A percentile compares a stretch with the other conserved stretches of the same genome.
Evolutionary conservation across 83 land plant species (phyloP).

Genomic region (Thuja plicata): DNA sequence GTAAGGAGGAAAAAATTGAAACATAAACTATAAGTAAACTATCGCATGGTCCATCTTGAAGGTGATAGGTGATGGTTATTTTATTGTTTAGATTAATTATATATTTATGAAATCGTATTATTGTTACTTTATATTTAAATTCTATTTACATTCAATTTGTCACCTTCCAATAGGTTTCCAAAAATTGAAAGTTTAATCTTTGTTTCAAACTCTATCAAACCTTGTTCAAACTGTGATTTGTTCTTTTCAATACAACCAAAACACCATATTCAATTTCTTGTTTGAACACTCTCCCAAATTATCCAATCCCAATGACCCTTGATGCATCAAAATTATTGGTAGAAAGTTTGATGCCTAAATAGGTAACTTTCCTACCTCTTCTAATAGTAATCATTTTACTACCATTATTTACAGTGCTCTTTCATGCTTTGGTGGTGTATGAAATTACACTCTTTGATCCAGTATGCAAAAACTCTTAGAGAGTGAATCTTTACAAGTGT

Average conservation of each 20-base stretch:
- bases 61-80: too few species aligned
- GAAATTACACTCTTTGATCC: constrained; percentile 18
- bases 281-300: constrained; percentile 79
- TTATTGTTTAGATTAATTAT: too few species aligned
- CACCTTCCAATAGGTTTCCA: too few species aligned
- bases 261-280: constrained; percentile 64
- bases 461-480: constrained; percentile 14
- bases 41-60: too few species aligned
- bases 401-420: neutral
- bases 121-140: too few species aligned
- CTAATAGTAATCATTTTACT: neutral
- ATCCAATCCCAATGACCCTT: constrained; percentile 68
- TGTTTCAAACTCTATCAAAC: constrained; percentile 54
- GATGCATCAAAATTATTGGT: constrained; percentile 69
- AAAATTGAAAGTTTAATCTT: constrained; percentile 25
- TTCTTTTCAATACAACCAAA: constrained; percentile 63
- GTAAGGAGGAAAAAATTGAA: too few species aligned
- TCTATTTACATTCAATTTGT: too few species aligned
- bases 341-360: constrained; percentile 48
- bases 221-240: constrained; percentile 67
- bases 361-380: constrained; percentile 40
- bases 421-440: constrained; percentile 14
- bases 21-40: too few species aligned
- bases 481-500: constrained; percentile 18
- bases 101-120: too few species aligned